phyloP scores from a whole-genome alignment of 768 basidiomycete species.

The Auriscalpium vulgare region DNA sequence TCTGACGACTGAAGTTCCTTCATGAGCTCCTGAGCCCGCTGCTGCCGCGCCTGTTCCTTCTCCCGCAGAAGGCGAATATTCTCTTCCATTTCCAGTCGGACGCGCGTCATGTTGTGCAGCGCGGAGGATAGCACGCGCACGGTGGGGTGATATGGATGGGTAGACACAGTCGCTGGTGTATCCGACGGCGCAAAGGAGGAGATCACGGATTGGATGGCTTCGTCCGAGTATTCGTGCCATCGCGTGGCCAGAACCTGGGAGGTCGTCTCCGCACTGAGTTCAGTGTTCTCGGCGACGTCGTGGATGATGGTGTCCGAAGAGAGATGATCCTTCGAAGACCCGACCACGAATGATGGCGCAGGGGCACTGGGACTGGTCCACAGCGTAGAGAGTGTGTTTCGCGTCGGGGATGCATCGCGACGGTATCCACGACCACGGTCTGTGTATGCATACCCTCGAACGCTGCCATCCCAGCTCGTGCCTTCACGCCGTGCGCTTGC shows the following conservation, averaged over 20 bases:
- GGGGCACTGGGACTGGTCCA: slow-evolving; percentile 27
- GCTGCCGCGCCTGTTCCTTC: slow-evolving; percentile 47
- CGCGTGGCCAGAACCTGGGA: slow-evolving; percentile 52
- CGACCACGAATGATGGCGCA: slow-evolving; percentile 11
- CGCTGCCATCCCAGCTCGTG: slow-evolving; percentile 44
- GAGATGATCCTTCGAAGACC: slow-evolving; percentile 11
- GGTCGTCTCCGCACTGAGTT: slow-evolving; percentile 16
- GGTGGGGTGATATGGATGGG: slow-evolving; percentile 58
- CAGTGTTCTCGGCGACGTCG: slow-evolving; percentile 2
- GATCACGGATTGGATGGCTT: slow-evolving; percentile 59
- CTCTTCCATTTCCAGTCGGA: slow-evolving; percentile 58
- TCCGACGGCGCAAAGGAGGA: slow-evolving; percentile 38
- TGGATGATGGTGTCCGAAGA: neutral
- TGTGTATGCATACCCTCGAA: slow-evolving; percentile 45
- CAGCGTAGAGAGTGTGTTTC: slow-evolving; percentile 28
- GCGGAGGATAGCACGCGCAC: slow-evolving; percentile 66
- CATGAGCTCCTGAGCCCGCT: slow-evolving; percentile 47
- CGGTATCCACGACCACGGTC: slow-evolving; percentile 22
- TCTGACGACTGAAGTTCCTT: slow-evolving; percentile 53
- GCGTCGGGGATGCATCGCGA: slow-evolving; percentile 26
- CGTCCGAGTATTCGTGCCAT: slow-evolving; percentile 77
- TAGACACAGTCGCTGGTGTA: slow-evolving; percentile 37
- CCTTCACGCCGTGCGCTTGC: slow-evolving; percentile 19
- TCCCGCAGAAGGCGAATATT: slow-evolving; percentile 42
- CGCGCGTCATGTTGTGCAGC: slow-evolving; percentile 47